Base-by-base conservation (phyloP, 768 basidiomycete species). In the Coprinopsis sp. region DNA sequence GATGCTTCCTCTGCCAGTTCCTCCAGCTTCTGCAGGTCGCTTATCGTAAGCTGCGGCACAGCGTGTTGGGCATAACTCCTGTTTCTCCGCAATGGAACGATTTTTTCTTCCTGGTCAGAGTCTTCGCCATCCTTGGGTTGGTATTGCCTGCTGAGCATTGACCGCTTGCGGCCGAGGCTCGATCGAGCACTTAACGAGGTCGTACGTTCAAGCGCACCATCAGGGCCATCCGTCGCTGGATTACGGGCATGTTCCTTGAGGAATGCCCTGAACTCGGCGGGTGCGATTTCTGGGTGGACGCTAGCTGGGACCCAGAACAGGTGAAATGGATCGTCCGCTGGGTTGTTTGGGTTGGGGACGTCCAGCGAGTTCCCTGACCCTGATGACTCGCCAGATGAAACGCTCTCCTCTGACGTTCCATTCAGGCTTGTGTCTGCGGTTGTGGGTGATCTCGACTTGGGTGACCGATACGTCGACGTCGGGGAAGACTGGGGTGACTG, bases 241-340 rank as follows among this genome's bases (percentile, higher is more conserved):
- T 76, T 65, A 50, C 84, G 79, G 10, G 92, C 78, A 68, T 98
- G 96, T 57, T 95, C 90, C 64, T 93, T 89, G 55, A 99, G 80
- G 63, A 99, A 97, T 10, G 84, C 87, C 42, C 91, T 81, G 65
- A 99, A 99, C 65, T 98, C 93, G 37, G 83, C 87, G 19, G 96
- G 96, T 0, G 94, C 95, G 59, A 99, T 89, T 71, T 99, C 96
- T 24, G 96, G 96, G 63, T 98, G 96, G 28, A 97, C 73, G 48
- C 86, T 81, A 13, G 96, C 96, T 44, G 96, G 96, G 23, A 99
- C 92, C 96, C 96, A 99, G 75, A 98, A 98, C 53, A 97, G 80
- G 65, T 91, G 87, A 58, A 84, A 83, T 2, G 89, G 85, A 68
- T 95, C 90, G 56, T 89, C 83, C 30, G 76, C 63, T 59, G 65